Conservation (phyloP, 371 early-diverging fungal species). For the Gilbertella persicaria region DNA sequence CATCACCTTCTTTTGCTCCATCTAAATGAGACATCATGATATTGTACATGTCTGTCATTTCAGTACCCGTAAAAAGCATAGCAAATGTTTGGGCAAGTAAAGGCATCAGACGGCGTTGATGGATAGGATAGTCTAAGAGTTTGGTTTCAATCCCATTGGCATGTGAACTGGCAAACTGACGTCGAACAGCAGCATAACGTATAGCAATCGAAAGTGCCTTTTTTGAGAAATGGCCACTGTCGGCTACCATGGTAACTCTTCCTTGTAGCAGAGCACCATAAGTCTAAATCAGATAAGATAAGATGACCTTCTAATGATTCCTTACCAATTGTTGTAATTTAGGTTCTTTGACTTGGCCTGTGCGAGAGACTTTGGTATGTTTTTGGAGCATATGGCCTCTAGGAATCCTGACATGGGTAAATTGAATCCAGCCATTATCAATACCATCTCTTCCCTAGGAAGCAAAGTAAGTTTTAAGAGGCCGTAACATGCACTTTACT, state of each 20-base stretch:
- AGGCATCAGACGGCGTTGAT: constrained; percentile 91
- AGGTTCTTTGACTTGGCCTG: constrained; percentile 73
- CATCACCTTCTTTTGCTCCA: constrained; percentile 65
- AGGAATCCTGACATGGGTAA: constrained; percentile 80
- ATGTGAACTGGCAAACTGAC: constrained; percentile 72
- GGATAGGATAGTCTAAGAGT: constrained; percentile 89
- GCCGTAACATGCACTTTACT: neutral
- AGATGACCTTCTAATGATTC: constrained; percentile 4
- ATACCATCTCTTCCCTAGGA: constrained; percentile 71
- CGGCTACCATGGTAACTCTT: constrained; percentile 89
- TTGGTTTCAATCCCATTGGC: constrained; percentile 71
- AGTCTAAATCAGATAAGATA: constrained; percentile 51
- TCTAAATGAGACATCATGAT: constrained; percentile 75
- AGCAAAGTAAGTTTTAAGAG: neutral
- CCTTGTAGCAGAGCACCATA: constrained; percentile 90
- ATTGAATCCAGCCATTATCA: constrained; percentile 87
- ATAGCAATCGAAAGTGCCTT: constrained; percentile 90
- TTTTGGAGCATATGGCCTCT: constrained; percentile 88
- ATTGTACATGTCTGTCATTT: constrained; percentile 79
- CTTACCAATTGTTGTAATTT: constrained; percentile 50
- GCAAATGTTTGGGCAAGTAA: constrained; percentile 90
- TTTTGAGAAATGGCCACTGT: constrained; percentile 86
- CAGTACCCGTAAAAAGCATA: constrained; percentile 87
- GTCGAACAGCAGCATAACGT: constrained; percentile 90
- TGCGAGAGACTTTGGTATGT: constrained; percentile 88